These are phyloP conservation scores for Kuraishia cidri DNA, from an alignment of 805 yeast species.

Conservation along the genomic window DNA sequence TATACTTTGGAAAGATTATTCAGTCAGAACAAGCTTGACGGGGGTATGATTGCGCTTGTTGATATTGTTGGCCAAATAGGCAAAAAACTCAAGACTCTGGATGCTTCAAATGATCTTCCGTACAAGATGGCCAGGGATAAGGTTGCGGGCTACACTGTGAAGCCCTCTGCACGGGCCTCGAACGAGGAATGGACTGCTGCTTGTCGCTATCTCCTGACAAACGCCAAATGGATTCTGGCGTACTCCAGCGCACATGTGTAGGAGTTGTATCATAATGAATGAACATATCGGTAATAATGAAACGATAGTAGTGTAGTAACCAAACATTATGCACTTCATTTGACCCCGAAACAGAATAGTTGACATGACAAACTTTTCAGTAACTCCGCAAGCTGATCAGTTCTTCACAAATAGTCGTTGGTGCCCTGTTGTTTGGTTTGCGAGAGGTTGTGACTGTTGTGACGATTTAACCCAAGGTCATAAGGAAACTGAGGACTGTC, in stretches of 20 bases:
- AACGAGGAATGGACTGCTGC: conserved; percentile 87
- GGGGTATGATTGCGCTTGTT: conserved; percentile 71
- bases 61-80: conserved; percentile 52
- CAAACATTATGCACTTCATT: too few relatives aligned
- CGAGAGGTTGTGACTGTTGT: too few relatives aligned
- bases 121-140: conserved; percentile 62
- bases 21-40: conserved; percentile 70
- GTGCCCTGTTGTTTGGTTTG: too few relatives aligned
- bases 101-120: conserved; percentile 57
- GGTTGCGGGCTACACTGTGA: conserved; percentile 72
- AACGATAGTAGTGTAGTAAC: too few relatives aligned
- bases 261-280: too few relatives aligned
- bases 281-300: too few relatives aligned
- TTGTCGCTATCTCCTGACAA: conserved; percentile 71
- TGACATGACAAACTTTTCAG: too few relatives aligned
- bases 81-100: conserved; percentile 29
- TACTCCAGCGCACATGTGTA: conserved; percentile 52
- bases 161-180: conserved; percentile 50
- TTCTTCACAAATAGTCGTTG: too few relatives aligned
- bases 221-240: conserved; percentile 78
- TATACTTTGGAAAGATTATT: conserved; percentile 63
- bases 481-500: too few relatives aligned
- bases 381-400: too few relatives aligned
- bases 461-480: too few relatives aligned
- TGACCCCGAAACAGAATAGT: too few relatives aligned